phyloP scores from a whole-genome alignment of 2,329 filamentous ascomycete genomes.

The Colletotrichum karsti region DNA sequence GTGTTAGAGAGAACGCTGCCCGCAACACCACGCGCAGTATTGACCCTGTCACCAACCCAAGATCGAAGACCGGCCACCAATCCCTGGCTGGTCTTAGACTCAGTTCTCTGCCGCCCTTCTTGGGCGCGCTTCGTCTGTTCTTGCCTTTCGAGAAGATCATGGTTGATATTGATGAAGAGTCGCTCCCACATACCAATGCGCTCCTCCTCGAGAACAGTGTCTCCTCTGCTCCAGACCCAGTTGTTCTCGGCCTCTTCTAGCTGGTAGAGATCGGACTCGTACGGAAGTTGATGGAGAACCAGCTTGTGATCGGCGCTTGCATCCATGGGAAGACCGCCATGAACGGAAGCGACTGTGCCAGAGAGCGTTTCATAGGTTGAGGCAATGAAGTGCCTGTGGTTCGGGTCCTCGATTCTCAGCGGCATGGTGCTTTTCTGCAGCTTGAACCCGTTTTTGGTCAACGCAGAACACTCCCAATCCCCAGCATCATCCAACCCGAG shows the following conservation, averaged over 20 bases:
- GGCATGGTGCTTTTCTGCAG: slow-evolving; percentile 1
- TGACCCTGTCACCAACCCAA: not conserved
- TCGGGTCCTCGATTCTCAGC: not conserved
- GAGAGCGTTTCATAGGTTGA: slow-evolving; percentile 20
- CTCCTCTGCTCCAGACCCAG: slow-evolving; percentile 23
- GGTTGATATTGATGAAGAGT: slow-evolving; percentile 29
- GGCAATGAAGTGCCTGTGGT: not conserved
- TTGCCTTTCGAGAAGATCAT: slow-evolving; percentile 20
- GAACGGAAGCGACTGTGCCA: slow-evolving; percentile 11
- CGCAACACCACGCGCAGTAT: not conserved
- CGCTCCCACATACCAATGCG: slow-evolving; percentile 33
- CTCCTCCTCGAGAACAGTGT: slow-evolving; percentile 24
- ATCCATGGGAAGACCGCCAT: not conserved
- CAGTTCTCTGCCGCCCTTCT: not conserved
- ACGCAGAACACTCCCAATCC: slow-evolving; percentile 31
- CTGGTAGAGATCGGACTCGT: slow-evolving; percentile 26
- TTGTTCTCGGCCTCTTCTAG: slow-evolving; percentile 4
- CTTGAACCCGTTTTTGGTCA: slow-evolving; percentile 28
- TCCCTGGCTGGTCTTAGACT: not conserved
- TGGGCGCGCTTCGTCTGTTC: not conserved
- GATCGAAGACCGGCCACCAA: not conserved
- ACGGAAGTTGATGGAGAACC: slow-evolving; percentile 25
- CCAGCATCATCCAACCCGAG: slow-evolving; percentile 38
- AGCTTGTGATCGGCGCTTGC: not conserved
- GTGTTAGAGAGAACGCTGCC: not conserved